phyloP scores from a whole-genome alignment of 495 filamentous ascomycete species.

The Astrocystis sublimbata region DNA sequence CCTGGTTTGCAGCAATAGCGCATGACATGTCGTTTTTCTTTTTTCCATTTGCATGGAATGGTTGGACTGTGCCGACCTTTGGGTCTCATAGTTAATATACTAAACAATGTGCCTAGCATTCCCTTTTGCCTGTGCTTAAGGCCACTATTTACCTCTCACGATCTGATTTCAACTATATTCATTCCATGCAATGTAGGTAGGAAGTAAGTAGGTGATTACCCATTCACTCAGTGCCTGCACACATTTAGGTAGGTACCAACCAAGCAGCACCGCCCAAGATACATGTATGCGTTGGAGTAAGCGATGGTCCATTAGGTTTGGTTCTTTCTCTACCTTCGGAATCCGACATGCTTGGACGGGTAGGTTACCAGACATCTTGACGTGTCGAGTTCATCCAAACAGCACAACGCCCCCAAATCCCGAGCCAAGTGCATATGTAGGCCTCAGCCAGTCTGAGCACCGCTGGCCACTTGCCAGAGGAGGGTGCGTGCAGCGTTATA shows the following conservation, averaged over 20 bases:
- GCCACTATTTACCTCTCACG: background rate
- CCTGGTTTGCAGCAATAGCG: too few species aligned
- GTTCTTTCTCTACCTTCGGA: constrained; percentile 4
- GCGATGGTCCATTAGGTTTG: too few species aligned
- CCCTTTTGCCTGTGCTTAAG: constrained; percentile 4
- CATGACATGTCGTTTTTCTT: constrained; percentile 6
- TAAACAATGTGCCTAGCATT: constrained; percentile 17
- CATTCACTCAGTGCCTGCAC: too few species aligned
- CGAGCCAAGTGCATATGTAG: background rate
- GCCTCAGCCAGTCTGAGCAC: background rate
- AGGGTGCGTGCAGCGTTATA: background rate
- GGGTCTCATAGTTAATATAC: constrained; percentile 2
- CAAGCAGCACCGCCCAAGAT: too few species aligned
- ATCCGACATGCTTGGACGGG: constrained; percentile 7
- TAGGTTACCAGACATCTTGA: background rate
- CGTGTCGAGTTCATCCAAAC: constrained; percentile 11
- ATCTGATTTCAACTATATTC: too few species aligned
- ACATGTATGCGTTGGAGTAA: too few species aligned
- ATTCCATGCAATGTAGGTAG: background rate
- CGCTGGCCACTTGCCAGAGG: background rate
- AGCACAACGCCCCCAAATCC: background rate
- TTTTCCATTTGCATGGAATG: background rate
- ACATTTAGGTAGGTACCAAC: too few species aligned
- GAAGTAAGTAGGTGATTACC: too few species aligned
- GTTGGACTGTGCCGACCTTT: background rate